Evolutionary conservation across 148 eudicot species (phyloP), one percentile per base, ranked within the genome.

Genomic region (Arbutus unedo): DNA sequence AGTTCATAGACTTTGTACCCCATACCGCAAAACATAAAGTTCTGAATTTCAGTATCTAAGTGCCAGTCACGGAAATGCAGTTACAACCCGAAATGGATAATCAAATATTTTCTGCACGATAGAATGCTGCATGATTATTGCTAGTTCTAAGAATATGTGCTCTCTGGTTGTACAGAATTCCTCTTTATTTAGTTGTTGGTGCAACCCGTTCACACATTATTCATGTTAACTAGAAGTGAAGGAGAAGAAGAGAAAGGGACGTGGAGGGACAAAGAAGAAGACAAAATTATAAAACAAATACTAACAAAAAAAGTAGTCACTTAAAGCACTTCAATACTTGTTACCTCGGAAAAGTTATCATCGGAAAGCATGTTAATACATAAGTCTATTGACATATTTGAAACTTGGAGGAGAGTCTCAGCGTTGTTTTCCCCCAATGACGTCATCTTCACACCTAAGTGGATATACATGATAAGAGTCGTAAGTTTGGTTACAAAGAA

Each of bases 311-410:
- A 45, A 25, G 43, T 31, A 57, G 48, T 41, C 21, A 78, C 64
- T 15, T 4, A 82, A 67, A 55, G 23, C 41, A 70, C 23, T 53
- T 66, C 3, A 1, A 66, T 66, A 66, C 38, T 18, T 49, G 15
- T 74, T 89, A 94, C 98, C 95, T 93, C 91, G 25, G 92, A 79
- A 85, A 96, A 84, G 83, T 91, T 87, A 83, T 91, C 94, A 87
- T 94, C 91, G 19, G 98, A 93, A 55, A 96, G 92, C 91, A 88
- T 79, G 84, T 53, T 38, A 70, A 94, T 85, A 73, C 88, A 83
- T n/a, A 93, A 81, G 66, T 88, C 90, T 84, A 79, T 81, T 8
- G 83, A 81, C 78, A 81, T 79, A 85, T 84, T 84, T 67, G 95
- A 84, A 48, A 94, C 85, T 87, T 87, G 89, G 31, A 96, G 88